These are phyloP conservation scores for Dioscorea zingiberensis DNA, from an alignment of 106 monocot genomes.

Conservation along the genomic window DNA sequence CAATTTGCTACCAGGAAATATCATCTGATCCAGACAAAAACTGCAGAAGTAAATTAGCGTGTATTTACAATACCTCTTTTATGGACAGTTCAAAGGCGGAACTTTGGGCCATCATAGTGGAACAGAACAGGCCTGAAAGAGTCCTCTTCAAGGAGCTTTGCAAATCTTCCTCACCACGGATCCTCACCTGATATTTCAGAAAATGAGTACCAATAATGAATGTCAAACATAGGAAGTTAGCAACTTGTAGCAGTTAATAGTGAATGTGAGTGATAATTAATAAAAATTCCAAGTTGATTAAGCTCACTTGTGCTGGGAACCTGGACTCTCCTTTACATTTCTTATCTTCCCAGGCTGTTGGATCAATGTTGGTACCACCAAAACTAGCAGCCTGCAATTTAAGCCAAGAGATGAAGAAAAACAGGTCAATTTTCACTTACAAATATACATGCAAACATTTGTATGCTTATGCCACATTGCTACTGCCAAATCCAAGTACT, in stretches of 20 bases:
- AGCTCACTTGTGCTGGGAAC: constrained; percentile 81
- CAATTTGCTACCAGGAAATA: too few relatives aligned
- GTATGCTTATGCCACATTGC: too few relatives aligned
- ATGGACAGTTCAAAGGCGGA: constrained; percentile 91
- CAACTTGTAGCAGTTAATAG: too few relatives aligned
- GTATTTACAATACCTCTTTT: constrained; percentile 48
- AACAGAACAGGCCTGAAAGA: constrained; percentile 89
- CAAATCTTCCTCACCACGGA: constrained; percentile 68
- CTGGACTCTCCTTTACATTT: constrained; percentile 87
- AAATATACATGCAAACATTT: too few relatives aligned
- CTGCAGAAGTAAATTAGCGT: neutral
- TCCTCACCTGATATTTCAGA: constrained; percentile 49
- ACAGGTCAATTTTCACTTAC: neutral
- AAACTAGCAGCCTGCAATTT: constrained; percentile 70
- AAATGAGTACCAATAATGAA: neutral
- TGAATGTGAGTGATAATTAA: too few relatives aligned
- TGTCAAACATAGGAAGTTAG: too few relatives aligned
- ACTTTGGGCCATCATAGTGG: constrained; percentile 95
- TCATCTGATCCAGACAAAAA: neutral
- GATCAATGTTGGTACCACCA: constrained; percentile 88
- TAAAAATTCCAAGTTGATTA: neutral
- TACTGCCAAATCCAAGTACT: too few relatives aligned
- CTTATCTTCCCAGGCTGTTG: constrained; percentile 90
- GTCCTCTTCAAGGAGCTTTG: constrained; percentile 81
- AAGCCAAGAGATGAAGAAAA: neutral